Conservation (phyloP, 1,284 basidiomycete genomes). For the Apiotrichum montevideense region DNA sequence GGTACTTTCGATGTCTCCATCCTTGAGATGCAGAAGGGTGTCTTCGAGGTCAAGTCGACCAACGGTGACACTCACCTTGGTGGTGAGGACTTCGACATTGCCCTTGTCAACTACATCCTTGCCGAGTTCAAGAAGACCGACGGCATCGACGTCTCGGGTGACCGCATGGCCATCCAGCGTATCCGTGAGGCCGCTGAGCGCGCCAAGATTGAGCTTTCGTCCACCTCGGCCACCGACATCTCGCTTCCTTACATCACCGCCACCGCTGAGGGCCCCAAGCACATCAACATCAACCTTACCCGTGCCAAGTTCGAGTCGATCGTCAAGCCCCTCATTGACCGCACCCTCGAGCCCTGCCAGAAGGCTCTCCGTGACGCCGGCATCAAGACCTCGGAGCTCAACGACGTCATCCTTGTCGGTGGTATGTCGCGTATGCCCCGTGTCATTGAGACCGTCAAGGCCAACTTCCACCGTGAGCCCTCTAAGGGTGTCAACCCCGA, state of each 20-base stretch:
- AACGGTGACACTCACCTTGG: slow-evolving; percentile 98
- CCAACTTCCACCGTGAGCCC: slow-evolving; percentile 87
- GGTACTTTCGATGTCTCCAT: slow-evolving; percentile 98
- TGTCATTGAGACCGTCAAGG: slow-evolving; percentile 87
- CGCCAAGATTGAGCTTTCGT: slow-evolving; percentile 97
- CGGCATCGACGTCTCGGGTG: slow-evolving; percentile 72
- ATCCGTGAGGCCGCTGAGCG: slow-evolving; percentile 98
- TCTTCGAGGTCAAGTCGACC: slow-evolving; percentile 98
- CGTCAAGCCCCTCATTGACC: slow-evolving; percentile 73
- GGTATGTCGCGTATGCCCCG: slow-evolving; percentile 98
- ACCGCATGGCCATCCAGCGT: slow-evolving; percentile 98
- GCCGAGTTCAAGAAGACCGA: slow-evolving; percentile 91
- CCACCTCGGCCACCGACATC: slow-evolving; percentile 87
- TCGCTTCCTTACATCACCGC: slow-evolving; percentile 97
- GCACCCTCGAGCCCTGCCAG: slow-evolving; percentile 94
- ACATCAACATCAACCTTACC: slow-evolving; percentile 86
- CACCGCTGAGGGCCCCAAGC: slow-evolving; percentile 87
- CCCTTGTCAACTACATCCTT: slow-evolving; percentile 80
- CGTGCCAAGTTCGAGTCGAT: slow-evolving; percentile 86
- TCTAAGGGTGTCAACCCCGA: slow-evolving; percentile 98
- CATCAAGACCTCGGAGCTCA: slow-evolving; percentile 83
- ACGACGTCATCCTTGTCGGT: slow-evolving; percentile 96
- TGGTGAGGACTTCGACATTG: slow-evolving; percentile 96
- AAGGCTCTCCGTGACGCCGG: slow-evolving; percentile 89
- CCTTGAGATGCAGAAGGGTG: slow-evolving; percentile 97